Evolutionary conservation across 805 yeast species (phyloP), one percentile per base, ranked within the genome.

Genomic region (Pichia eremophila): DNA sequence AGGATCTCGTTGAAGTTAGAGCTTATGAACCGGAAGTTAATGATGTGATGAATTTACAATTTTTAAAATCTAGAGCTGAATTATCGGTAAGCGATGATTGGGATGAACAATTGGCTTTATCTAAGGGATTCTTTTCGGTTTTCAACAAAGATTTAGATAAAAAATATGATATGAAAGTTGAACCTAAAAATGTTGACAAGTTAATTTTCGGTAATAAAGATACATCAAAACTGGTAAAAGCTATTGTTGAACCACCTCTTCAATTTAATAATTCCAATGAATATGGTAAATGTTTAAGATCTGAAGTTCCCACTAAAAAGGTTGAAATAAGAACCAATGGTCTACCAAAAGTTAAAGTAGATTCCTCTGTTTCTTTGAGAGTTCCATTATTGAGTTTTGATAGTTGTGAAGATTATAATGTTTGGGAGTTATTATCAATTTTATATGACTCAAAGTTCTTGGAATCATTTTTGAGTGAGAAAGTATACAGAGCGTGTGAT

Each of bases 1-100:
- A 54, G 18, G 74, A 71, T 3, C 60, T 79, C 19, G 70, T 82
- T 8, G 70, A 74, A 43, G 85, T 81, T 53, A 82, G 78, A 55
- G 83, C 79, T 3, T 85, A 77, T 58, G 93, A 85, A 61, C 91
- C 91, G 0, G 78, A 78, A 49, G 64, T 74, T 15, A 67, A 66
- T 25, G 75, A 69, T 31, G 59, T 67, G 1, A 34, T 34, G 36
- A 80, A 76, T 56, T 65, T 72, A 61, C 74, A 58, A 36, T 70
- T 66, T 51, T 62, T 69, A 54, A 66, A 47, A 56, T 58, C 37
- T 56, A 71, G 58, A 28, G 73, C 80, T 1, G 60, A 69, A 29
- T 65, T 79, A 39, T 75, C 79, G 1, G 69, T 71, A 1, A 71
- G 83, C 8, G 69, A 70, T 32, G 75, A 81, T 52, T 85, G 95